A percentile compares a stretch with the other conserved stretches of the same genome.
These are phyloP conservation scores for Irineochytrium annulatum DNA, from an alignment of 192 early-diverging fungal species.

Conservation along the genomic window DNA sequence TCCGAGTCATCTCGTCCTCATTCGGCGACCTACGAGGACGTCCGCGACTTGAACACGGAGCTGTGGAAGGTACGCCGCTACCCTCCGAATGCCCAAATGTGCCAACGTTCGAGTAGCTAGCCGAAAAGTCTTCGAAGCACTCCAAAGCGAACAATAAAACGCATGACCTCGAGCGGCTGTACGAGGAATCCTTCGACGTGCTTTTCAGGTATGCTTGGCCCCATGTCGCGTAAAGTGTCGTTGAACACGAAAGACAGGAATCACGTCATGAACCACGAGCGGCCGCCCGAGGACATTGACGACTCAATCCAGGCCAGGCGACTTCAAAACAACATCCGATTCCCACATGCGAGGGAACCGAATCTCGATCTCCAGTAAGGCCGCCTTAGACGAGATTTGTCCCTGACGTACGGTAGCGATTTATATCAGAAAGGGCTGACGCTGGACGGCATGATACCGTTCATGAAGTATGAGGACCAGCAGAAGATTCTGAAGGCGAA, in stretches of 20 bases:
- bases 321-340: conserved; percentile 11
- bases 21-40: conserved; percentile 20
- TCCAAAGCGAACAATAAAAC: background rate
- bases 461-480: conserved; percentile 15
- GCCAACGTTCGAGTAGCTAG: background rate
- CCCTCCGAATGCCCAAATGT: background rate
- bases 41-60: conserved; percentile 17
- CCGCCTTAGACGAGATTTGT: background rate
- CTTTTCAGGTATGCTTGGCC: conserved; percentile 13
- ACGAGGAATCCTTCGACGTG: conserved; percentile 14
- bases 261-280: conserved; percentile 10
- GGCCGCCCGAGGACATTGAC: background rate
- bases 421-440: background rate
- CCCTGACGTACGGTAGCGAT: background rate
- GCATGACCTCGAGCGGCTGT: conserved; percentile 3
- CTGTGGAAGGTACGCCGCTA: conserved; percentile 11
- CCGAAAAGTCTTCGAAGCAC: background rate
- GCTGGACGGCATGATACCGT: conserved; percentile 16
- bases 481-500: conserved; percentile 16
- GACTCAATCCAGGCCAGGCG: conserved; percentile 1
- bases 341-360: conserved; percentile 9
- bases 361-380: background rate
- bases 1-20: conserved; percentile 9
- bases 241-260: background rate
- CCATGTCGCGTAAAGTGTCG: background rate